These are phyloP conservation scores for Reticulascus tulasneorum DNA, from an alignment of 2,329 filamentous ascomycete genomes.

Conservation along the genomic window DNA sequence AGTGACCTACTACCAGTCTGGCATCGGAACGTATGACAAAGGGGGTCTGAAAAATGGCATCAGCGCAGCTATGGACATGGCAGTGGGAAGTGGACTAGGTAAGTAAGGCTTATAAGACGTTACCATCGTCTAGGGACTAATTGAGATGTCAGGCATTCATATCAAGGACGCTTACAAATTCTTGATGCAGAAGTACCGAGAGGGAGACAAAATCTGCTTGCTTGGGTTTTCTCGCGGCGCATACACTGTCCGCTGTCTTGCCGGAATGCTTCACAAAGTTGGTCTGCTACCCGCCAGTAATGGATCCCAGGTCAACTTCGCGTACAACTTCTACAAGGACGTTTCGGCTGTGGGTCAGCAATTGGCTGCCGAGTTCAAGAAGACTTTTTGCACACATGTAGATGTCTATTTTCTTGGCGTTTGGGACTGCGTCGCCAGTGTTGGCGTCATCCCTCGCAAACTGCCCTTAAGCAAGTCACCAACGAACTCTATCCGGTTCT, in stretches of 20 bases:
- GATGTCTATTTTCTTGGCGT: slow-evolving; percentile 52
- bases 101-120: no score
- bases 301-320: slow-evolving; percentile 51
- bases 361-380: slow-evolving; percentile 32
- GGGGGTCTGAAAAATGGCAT: background rate
- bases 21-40: slow-evolving; percentile 49
- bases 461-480: slow-evolving; percentile 33
- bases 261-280: slow-evolving; percentile 45
- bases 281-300: slow-evolving; percentile 48
- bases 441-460: slow-evolving; percentile 36
- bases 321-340: slow-evolving; percentile 38
- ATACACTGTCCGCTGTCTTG: slow-evolving; percentile 49
- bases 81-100: no score
- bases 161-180: slow-evolving; percentile 51
- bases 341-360: no score
- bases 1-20: slow-evolving; percentile 50
- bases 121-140: slow-evolving; percentile 39
- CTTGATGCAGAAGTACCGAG: slow-evolving; percentile 47
- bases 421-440: slow-evolving; percentile 52
- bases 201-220: slow-evolving; percentile 49
- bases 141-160: slow-evolving; percentile 45
- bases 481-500: slow-evolving; percentile 36
- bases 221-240: slow-evolving; percentile 52
- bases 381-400: slow-evolving; percentile 30
- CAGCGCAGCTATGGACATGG: no score